Evolutionary conservation across 495 filamentous ascomycete genomes (phyloP), one percentile per base, ranked within the genome.

Genomic region (Arthonia radiata): DNA sequence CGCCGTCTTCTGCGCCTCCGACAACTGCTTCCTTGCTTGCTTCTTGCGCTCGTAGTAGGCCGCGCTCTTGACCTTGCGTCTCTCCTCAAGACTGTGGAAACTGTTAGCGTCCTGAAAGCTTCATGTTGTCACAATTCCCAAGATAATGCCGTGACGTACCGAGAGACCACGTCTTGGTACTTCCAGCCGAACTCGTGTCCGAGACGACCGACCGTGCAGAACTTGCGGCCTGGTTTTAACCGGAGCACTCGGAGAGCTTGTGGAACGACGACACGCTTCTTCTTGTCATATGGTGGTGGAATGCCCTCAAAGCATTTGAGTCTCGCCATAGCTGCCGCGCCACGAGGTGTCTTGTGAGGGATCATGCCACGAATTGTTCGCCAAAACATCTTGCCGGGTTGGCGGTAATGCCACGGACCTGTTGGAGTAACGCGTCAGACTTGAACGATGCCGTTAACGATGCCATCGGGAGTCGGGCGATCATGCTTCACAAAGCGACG

Each of bases 41-140:
- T 90, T 90, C 86, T 93, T 97, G 66, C 80, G 78, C 61, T 80
- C 78, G 67, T 97, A 97, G 73, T 93, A 97, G 49, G 86, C 86
- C 44, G 74, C 69, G 47, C 81, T 77, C 71, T 94, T 94, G 53
- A 83, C 81, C 65, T 97, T 97, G 59, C 86, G 71, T 56, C 82
- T 69, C 68, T 97, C 86, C 70, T 97, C 86, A 43, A 97, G 70
- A 57, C 86, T 97, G 47, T 47, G 33, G 5, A 29, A 26, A 32
- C 9, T 24, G 25, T 37, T 22, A 33, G 22, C 14, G 15, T n/a
- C 5, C 15, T 13, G 5, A 18, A 5, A 26, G 12, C 15, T 6
- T 12, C 37, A 14, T 12, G 15, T 15, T 17, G 21, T 13, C 15
- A 19, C 8, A 24, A 10, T 23, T 27, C 9, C 10, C 12, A 18